Base-by-base conservation (phyloP, 2,329 filamentous ascomycete genomes). In the Claviceps cyperi region DNA sequence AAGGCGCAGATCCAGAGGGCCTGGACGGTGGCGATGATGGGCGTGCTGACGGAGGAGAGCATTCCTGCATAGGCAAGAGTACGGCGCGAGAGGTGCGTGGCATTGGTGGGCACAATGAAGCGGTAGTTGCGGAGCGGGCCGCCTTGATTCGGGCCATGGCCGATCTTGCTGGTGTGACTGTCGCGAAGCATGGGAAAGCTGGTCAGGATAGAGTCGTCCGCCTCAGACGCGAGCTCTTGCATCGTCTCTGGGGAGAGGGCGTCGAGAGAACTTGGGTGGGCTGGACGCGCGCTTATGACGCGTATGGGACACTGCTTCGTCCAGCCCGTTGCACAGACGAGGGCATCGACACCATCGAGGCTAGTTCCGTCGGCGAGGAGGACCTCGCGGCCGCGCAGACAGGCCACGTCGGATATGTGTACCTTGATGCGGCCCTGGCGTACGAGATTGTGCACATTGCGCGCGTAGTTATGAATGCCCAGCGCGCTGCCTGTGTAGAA, bases 391-490 rank as follows among this genome's bases (percentile, higher is more conserved):
- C 61, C 52, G 2, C 63, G 62, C 1, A 79, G 57, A 0, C 62
- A 57, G 0, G 63, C 60, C 3, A 80, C 66, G 28, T 78, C 69
- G 6, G 67, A 70, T 8, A 74, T 60, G 45, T 76, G 67, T 0
- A 78, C 63, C 5, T 64, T 61, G 22, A 80, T 69, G 46, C 63
- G 68, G 1, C 73, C 75, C 1, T 67, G 52, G 24, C 66, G 64
- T 14, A 79, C 71, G 41, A 77, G 61, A 14, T 76, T 71, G 52
- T 76, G 74, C 51, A 78, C 78, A 55, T 78, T 80, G 39, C 73
- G 19, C n/a, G 40, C 19, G 40, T 49, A 49, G 47, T 44, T 32
- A 9, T 32, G 6, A 15, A 44, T 32, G 37, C 19, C 46, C 13
- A 40, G 17, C 8, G 32, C 36, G 36, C 11, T 40, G 14, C 46